Evolutionary conservation across 1,139 yeast genomes (phyloP).

Genomic region (Kurtzmaniella natalensis): DNA sequence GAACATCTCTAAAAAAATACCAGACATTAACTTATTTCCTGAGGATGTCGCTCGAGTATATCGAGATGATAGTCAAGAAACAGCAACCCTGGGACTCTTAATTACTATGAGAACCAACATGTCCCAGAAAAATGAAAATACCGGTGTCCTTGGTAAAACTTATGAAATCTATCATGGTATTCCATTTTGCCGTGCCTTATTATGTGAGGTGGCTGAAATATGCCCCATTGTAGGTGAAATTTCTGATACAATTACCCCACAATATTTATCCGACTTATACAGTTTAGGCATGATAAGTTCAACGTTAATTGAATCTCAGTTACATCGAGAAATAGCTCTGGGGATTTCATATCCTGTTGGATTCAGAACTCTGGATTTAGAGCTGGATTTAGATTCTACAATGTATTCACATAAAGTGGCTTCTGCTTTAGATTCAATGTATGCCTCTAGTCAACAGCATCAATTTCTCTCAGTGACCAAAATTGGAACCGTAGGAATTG

Average conservation of each 20-base stretch:
- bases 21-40: constrained; percentile 10
- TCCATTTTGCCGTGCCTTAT: constrained; percentile 34
- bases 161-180: constrained; percentile 37
- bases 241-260: constrained; percentile 44
- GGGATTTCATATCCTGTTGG: constrained; percentile 46
- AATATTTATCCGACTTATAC: constrained; percentile 41
- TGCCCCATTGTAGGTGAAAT: constrained; percentile 39
- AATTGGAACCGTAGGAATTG: constrained; percentile 40
- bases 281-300: constrained; percentile 35
- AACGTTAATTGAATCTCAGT: constrained; percentile 37
- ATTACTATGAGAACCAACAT: constrained; percentile 30
- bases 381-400: constrained; percentile 18
- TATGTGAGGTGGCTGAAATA: constrained; percentile 29
- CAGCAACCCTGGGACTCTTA: constrained; percentile 9
- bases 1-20: constrained; percentile 9
- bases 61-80: constrained; percentile 6
- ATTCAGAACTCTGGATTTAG: constrained; percentile 20
- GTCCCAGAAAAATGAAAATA: constrained; percentile 18
- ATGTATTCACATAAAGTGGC: constrained; percentile 25
- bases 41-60: constrained; percentile 11
- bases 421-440: constrained; percentile 38
- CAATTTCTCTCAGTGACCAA: constrained; percentile 42
- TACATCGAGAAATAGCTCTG: constrained; percentile 42
- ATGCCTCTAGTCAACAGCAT: constrained; percentile 36
- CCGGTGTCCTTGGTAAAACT: constrained; percentile 16